These are phyloP conservation scores for Macrocystidia cucumis DNA, from an alignment of 1,284 basidiomycete genomes.

Conservation along the genomic window DNA sequence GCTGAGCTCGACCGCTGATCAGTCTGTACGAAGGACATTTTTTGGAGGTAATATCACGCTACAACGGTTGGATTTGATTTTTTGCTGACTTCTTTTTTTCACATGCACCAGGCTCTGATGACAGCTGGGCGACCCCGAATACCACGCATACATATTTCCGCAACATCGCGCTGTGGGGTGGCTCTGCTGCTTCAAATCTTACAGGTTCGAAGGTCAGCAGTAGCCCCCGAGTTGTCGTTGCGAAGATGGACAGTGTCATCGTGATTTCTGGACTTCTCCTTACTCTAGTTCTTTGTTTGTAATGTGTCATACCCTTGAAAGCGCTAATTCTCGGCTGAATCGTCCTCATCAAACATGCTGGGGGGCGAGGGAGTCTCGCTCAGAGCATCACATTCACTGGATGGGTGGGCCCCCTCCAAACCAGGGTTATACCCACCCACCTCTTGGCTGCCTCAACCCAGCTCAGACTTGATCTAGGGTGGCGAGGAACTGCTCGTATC, in stretches of 20 bases:
- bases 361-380: too few relatives aligned
- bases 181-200: constrained; percentile 36
- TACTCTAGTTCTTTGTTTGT: too few relatives aligned
- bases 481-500: too few relatives aligned
- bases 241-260: too few relatives aligned
- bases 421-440: too few relatives aligned
- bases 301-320: too few relatives aligned
- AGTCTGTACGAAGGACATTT: constrained; percentile 44
- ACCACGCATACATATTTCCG: constrained; percentile 65
- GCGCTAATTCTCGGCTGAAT: too few relatives aligned
- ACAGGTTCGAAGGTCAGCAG: constrained; percentile 27
- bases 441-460: too few relatives aligned
- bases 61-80: constrained; percentile 1
- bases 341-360: too few relatives aligned
- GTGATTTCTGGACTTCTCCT: too few relatives aligned
- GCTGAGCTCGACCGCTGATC: constrained; percentile 4
- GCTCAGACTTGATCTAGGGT: too few relatives aligned
- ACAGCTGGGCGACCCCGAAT: constrained; percentile 54
- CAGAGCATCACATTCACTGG: background rate
- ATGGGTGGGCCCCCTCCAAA: too few relatives aligned
- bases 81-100: constrained; percentile 6
- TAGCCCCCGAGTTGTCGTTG: constrained; percentile 12
- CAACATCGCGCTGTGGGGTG: constrained; percentile 52
- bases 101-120: constrained; percentile 39
- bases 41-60: constrained; percentile 45